Evolutionary conservation across 805 yeast species (phyloP).

Genomic region (Ogataea pignaliae): DNA sequence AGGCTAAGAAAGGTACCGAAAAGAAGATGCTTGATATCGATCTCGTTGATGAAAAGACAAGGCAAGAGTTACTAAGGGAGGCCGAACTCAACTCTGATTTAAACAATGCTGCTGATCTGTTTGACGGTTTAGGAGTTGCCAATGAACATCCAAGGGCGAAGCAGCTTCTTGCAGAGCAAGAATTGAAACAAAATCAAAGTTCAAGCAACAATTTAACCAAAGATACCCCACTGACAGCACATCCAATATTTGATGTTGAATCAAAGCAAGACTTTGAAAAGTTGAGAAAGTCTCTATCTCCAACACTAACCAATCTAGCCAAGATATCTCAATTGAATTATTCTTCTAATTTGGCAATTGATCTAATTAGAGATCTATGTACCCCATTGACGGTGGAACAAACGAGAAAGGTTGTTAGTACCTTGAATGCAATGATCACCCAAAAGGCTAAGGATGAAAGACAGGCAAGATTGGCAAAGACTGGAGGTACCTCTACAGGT

Average conservation of each 20-base stretch:
- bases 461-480: slow-evolving; percentile 72
- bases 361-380: slow-evolving; percentile 78
- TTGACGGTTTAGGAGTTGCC: slow-evolving; percentile 65
- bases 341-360: slow-evolving; percentile 72
- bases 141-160: slow-evolving; percentile 52
- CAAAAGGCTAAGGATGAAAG: slow-evolving; percentile 90
- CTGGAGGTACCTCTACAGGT: slow-evolving; percentile 83
- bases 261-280: slow-evolving; percentile 76
- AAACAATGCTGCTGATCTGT: slow-evolving; percentile 88
- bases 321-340: slow-evolving; percentile 63
- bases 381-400: slow-evolving; percentile 80
- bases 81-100: slow-evolving; percentile 85
- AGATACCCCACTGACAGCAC: slow-evolving; percentile 64
- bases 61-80: slow-evolving; percentile 66
- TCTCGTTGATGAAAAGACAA: slow-evolving; percentile 65
- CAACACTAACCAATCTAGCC: slow-evolving; percentile 56
- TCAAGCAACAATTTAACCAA: slow-evolving; percentile 39
- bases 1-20: slow-evolving; percentile 37
- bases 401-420: slow-evolving; percentile 78
- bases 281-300: slow-evolving; percentile 65
- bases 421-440: slow-evolving; percentile 73
- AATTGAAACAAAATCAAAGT: slow-evolving; percentile 38
- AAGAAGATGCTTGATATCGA: slow-evolving; percentile 54
- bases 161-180: slow-evolving; percentile 36
- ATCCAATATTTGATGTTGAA: slow-evolving; percentile 82